phyloP scores from a whole-genome alignment of 805 yeast species.

The Metschnikowia amazonensis region DNA sequence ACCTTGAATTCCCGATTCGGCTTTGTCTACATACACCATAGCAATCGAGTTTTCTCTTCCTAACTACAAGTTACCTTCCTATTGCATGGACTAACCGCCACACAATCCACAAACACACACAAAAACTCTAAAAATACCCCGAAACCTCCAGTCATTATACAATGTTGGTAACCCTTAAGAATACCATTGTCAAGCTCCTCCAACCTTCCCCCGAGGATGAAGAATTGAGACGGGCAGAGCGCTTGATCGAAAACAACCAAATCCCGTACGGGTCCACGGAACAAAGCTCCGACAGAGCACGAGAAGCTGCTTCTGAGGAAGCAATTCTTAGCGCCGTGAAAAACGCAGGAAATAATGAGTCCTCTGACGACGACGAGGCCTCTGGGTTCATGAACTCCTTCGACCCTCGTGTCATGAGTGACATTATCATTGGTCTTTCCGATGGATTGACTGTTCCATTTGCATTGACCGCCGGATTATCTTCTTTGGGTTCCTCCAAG shows the following conservation, averaged over 20 bases:
- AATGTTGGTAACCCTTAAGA: constrained; percentile 28
- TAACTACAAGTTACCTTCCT: not conserved
- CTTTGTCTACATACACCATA: not conserved
- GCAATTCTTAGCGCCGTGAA: constrained; percentile 31
- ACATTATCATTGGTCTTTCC: constrained; percentile 85
- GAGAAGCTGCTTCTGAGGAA: constrained; percentile 35
- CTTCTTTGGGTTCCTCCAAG: constrained; percentile 83
- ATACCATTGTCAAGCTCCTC: constrained; percentile 29
- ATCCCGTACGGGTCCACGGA: constrained; percentile 36
- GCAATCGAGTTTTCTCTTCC: not conserved
- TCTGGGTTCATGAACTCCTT: constrained; percentile 48
- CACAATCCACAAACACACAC: constrained; percentile 1
- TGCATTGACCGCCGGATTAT: constrained; percentile 94
- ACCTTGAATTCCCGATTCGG: not conserved
- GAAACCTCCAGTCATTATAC: not conserved
- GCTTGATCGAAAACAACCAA: constrained; percentile 31
- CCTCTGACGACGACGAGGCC: constrained; percentile 13
- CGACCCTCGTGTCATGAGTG: constrained; percentile 93
- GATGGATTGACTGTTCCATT: constrained; percentile 99
- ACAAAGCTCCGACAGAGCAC: constrained; percentile 29
- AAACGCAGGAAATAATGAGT: constrained; percentile 22
- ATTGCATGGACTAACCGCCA: not conserved
- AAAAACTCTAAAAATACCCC: not conserved
- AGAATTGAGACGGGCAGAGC: constrained; percentile 29
- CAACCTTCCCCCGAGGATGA: constrained; percentile 20